phyloP scores from a whole-genome alignment of 768 basidiomycete species.

The Trametes cubensis region DNA sequence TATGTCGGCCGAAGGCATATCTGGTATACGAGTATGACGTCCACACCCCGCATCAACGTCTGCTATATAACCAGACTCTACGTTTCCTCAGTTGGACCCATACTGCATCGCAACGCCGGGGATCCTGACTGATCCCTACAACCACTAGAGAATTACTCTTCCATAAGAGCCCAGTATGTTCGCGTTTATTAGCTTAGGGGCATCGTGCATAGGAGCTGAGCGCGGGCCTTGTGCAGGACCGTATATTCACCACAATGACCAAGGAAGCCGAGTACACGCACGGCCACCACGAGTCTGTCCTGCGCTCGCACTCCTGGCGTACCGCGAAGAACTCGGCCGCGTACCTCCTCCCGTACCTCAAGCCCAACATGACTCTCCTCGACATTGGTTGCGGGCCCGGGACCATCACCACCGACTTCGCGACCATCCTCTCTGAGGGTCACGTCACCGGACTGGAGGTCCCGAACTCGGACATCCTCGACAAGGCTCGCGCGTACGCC shows the following conservation, averaged over 20 bases:
- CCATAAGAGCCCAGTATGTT: no score
- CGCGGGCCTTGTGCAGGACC: no score
- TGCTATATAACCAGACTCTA: no score
- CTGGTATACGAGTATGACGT: no score
- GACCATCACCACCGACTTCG: slow-evolving; percentile 50
- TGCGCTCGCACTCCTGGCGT: slow-evolving; percentile 31
- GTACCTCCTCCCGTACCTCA: slow-evolving; percentile 42
- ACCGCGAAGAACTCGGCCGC: slow-evolving; percentile 47
- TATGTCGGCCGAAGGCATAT: no score
- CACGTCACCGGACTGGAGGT: slow-evolving; percentile 48
- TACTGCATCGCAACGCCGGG: no score
- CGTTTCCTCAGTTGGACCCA: no score
- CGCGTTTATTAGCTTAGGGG: no score
- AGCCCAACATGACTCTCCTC: slow-evolving; percentile 45
- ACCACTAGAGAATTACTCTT: no score
- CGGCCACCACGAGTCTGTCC: slow-evolving; percentile 28
- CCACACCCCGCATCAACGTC: no score
- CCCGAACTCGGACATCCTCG: slow-evolving; percentile 36
- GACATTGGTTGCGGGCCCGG: slow-evolving; percentile 59
- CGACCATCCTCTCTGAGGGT: slow-evolving; percentile 42
- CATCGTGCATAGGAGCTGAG: no score
- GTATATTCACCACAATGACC: neutral
- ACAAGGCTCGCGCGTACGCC: slow-evolving; percentile 38
- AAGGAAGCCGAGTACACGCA: slow-evolving; percentile 25
- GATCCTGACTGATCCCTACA: no score